Base-by-base conservation (phyloP, 202 grass and related monocot species). In the Hordeum pubiflorum region DNA sequence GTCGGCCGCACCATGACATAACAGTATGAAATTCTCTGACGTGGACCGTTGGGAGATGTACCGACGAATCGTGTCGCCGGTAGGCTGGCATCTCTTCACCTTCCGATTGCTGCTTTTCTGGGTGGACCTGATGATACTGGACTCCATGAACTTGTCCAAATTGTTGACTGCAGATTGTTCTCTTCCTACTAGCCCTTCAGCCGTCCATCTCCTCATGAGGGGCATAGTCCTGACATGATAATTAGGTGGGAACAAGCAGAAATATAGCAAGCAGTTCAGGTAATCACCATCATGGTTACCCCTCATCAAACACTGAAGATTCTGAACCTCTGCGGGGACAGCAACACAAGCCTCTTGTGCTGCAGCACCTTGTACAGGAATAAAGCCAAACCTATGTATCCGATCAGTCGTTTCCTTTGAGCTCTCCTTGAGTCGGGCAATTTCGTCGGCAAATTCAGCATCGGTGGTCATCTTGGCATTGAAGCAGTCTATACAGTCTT, bases 321-420 rank as follows among this genome's bases (percentile, higher is more conserved):
- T 18, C 4, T 52, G 1, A n/a, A 17, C 2, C 48, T 17, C 14
- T 7, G 10, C 12, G 44, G 48, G 48, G 48, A 54, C 50, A 54
- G 13, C 50, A 54, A 0, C 50, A 54, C 3, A 3, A 0, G 39
- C 2, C 39, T 0, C 10, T 41, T 41, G 39, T 41, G 39, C 10
- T 41, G 39, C 50, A 54, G 3, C 43, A 3, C 4, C 43, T 46
- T 46, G 43, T 46, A 15, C 43, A 46, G 43, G 43, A 46, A 44
- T 44, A 44, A 14, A 46, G 12, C 13, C 43, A 15, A 41, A 41
- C 10, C 10, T 41, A 0, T 41, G 0, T 41, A 41, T 12, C 39
- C 39, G 39, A 0, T 52, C 2, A 52, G 15, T 18, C 0, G 46
- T 17, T 52, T 0, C 50, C 0, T 0, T n/a, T 55, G 17, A n/a